A percentile compares a stretch with the other conserved stretches of the same genome.
Conservation (phyloP, 2,329 filamentous ascomycete species). For the Ascomycota sp. region DNA sequence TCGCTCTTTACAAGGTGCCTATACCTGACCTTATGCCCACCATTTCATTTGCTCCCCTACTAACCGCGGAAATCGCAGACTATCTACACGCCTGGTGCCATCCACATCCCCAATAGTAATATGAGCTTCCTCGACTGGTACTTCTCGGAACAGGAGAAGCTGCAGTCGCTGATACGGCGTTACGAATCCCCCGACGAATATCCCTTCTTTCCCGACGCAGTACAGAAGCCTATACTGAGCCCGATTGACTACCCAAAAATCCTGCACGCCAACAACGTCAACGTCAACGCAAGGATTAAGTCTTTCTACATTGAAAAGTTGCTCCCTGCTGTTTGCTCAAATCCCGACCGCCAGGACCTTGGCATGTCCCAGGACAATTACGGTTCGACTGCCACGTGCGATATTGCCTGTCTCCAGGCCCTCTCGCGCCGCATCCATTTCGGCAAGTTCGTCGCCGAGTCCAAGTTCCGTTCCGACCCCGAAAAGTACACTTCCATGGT, state of each 20-base stretch:
- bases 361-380: conserved; percentile 88
- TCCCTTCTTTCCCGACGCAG: conserved; percentile 75
- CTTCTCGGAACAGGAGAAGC: conserved; percentile 67
- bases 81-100: conserved; percentile 67
- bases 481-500: conserved; percentile 70
- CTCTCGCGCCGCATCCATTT: conserved; percentile 85
- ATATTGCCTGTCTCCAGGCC: conserved; percentile 78
- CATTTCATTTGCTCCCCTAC: not conserved
- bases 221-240: conserved; percentile 67
- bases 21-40: not conserved
- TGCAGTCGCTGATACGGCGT: conserved; percentile 83
- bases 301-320: conserved; percentile 65
- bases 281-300: conserved; percentile 78
- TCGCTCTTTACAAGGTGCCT: conserved; percentile 53
- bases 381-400: conserved; percentile 75
- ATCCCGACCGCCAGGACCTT: conserved; percentile 57
- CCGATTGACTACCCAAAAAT: conserved; percentile 76
- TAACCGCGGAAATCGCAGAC: conserved; percentile 20
- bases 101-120: conserved; percentile 51
- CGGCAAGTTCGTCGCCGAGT: conserved; percentile 94
- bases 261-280: conserved; percentile 73
- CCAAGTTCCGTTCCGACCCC: conserved; percentile 72
- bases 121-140: conserved; percentile 91
- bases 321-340: conserved; percentile 63
- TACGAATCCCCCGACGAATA: conserved; percentile 95